Percentiles rank a stretch among this genome's conserved stretches.
These are phyloP conservation scores for Borovskyia barvae DNA, from an alignment of 208 protist species.

Conservation along the genomic window DNA sequence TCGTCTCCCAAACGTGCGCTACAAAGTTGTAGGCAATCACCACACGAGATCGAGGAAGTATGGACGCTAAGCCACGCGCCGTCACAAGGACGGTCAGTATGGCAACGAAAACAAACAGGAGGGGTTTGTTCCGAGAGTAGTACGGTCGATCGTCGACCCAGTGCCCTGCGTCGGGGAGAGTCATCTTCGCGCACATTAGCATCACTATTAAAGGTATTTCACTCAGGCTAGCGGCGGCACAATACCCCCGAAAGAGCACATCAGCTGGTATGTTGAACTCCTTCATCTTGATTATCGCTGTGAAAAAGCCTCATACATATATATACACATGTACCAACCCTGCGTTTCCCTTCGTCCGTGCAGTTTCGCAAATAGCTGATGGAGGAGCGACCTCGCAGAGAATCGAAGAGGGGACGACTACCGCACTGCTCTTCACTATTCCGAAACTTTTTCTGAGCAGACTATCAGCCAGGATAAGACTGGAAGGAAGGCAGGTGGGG, in stretches of 20 bases:
- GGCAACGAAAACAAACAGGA: conserved; percentile 36
- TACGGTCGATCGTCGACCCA: conserved; percentile 48
- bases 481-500: no score
- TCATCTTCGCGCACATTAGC: conserved; percentile 19
- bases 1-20: conserved; percentile 34
- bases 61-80: conserved; percentile 26
- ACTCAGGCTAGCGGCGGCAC: conserved; percentile 24
- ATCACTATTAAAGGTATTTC: conserved; percentile 42
- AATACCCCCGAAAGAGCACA: conserved; percentile 33
- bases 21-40: conserved; percentile 39
- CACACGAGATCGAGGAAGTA: conserved; percentile 34
- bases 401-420: no score
- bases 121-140: conserved; percentile 23
- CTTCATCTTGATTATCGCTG: not conserved
- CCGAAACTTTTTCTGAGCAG: no score
- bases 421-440: no score
- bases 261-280: conserved; percentile 1
- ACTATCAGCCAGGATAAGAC: no score
- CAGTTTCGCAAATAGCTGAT: no score
- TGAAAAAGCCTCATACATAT: no score
- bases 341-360: no score
- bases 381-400: no score
- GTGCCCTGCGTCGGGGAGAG: conserved; percentile 24
- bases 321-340: no score
- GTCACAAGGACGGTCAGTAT: conserved; percentile 35